Evolutionary conservation across 2,329 filamentous ascomycete species (phyloP), one percentile per base, ranked within the genome.

Genomic region (Amauroascus verrucosus): DNA sequence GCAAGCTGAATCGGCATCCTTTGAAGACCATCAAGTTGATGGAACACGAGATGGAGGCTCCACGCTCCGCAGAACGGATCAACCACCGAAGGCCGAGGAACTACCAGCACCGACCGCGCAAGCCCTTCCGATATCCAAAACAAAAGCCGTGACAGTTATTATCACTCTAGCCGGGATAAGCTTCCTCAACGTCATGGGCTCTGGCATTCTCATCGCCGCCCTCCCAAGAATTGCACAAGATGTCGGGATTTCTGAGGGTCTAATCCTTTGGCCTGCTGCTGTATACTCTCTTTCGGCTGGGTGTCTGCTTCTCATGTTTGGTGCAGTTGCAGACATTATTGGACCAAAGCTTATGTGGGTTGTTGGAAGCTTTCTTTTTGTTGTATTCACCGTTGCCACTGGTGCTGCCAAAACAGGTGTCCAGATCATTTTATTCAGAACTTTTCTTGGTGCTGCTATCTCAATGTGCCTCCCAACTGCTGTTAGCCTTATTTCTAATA

Each of bases 261-360:
- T 57, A 4, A 48, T 45, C 24, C 41, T 45, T 16, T 61, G 62
- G 61, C 60, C 69, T 40, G 65, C 60, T 3, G 64, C 64, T 26
- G 64, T 54, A 51, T 62, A 38, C 24, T 63, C 61, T 52, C 64
- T 72, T 6, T 60, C 67, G 0, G 68, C 67, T 2, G 64, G 68
- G 2, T 75, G 73, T 44, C 71, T 70, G 5, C 69, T 77, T 2
- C 64, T 78, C 3, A 59, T 77, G 5, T 67, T 69, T 8, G 76
- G 76, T n/a, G 72, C 75, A 1, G 62, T 78, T 7, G 68, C 73
- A 3, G 75, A 78, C 63, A 67, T 75, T 0, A 67, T 77, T n/a
- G 76, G 76, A 1, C 68, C 66, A 26, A 64, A 71, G 20, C 59
- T 66, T 3, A 67, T 77, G 57, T 75, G 73, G 51, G 64, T 78